phyloP scores from a whole-genome alignment of 2,329 filamentous ascomycete species.

The Monosporascus sp. region DNA sequence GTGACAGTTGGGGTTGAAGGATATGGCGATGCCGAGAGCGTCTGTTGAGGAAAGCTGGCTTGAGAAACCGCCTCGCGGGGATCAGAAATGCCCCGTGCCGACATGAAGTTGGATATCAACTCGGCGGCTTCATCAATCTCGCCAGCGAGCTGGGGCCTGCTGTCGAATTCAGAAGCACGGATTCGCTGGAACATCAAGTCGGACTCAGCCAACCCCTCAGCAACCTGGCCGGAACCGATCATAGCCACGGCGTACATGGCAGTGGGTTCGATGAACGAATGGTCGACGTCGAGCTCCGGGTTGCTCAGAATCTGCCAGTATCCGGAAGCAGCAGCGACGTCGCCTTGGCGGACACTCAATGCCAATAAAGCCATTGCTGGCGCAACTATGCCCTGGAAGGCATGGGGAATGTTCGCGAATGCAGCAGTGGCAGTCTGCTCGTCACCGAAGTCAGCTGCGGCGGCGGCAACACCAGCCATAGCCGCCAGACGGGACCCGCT shows the following conservation, averaged over 20 bases:
- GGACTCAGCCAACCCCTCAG: conserved; percentile 73
- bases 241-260: conserved; percentile 87
- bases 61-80: conserved; percentile 49
- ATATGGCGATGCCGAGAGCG: conserved; percentile 46
- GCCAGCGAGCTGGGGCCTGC: conserved; percentile 56
- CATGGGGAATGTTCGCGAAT: conserved; percentile 53
- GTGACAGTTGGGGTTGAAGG: conserved; percentile 52
- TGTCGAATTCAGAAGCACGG: conserved; percentile 51
- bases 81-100: conserved; percentile 48
- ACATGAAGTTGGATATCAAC: conserved; percentile 58
- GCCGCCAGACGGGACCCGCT: conserved; percentile 53
- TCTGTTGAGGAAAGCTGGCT: conserved; percentile 39
- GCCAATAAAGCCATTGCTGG: conserved; percentile 80
- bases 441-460: conserved; percentile 76
- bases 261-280: conserved; percentile 75
- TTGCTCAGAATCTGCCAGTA: conserved; percentile 74
- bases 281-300: conserved; percentile 53
- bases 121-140: conserved; percentile 85
- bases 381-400: conserved; percentile 43
- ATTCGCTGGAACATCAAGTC: conserved; percentile 86
- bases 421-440: conserved; percentile 62
- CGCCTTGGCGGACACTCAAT: conserved; percentile 76
- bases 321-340: conserved; percentile 69
- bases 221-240: conserved; percentile 77
- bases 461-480: conserved; percentile 67